These are phyloP conservation scores for Rhynchospora pubera DNA, from an alignment of 176 grass and related monocot genomes.

Conservation along the genomic window DNA sequence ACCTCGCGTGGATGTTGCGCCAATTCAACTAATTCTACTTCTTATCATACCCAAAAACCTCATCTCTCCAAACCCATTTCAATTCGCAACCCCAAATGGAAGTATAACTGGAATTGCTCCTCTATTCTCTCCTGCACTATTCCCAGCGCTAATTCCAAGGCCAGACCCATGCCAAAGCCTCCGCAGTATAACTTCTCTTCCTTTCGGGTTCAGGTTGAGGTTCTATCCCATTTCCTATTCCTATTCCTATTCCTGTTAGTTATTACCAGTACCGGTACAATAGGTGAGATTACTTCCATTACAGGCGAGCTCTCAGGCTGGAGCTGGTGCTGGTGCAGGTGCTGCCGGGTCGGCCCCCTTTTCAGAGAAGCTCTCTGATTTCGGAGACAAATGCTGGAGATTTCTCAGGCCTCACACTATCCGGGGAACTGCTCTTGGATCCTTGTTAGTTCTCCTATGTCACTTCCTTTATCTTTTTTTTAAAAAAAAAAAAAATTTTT, in stretches of 20 bases:
- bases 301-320: conserved; percentile 51
- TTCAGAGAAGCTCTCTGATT: conserved; percentile 40
- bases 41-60: neutral
- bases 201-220: neutral
- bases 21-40: no score
- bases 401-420: conserved; percentile 95
- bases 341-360: conserved; percentile 35
- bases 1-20: neutral
- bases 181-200: neutral
- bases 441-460: conserved; percentile 39
- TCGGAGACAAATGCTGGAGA: conserved; percentile 87
- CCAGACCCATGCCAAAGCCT: neutral
- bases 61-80: neutral
- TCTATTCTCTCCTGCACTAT: neutral
- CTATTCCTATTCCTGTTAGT: neutral
- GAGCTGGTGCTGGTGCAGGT: neutral
- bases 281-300: neutral
- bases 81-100: neutral
- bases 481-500: neutral
- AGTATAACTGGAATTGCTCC: neutral
- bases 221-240: neutral
- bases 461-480: neutral
- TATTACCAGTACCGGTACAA: neutral
- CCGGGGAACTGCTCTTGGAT: conserved; percentile 89
- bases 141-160: neutral